phyloP scores from a whole-genome alignment of 371 early-diverging fungal species.

The Phascolomyces articulosus region DNA sequence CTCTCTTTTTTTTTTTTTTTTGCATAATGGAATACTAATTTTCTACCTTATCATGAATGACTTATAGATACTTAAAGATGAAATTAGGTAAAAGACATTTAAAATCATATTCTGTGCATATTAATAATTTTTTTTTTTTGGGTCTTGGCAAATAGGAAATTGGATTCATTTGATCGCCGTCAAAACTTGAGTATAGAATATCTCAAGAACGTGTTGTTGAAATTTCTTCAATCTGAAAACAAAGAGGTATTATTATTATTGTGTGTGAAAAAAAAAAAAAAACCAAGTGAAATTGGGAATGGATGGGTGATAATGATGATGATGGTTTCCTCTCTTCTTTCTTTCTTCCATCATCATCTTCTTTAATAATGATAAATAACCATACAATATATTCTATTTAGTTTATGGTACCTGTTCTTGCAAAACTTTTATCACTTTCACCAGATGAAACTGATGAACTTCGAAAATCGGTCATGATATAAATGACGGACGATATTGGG shows the following conservation, averaged over 20 bases:
- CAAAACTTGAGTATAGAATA: conserved; percentile 67
- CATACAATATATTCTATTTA: conserved; percentile 12
- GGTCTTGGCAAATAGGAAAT: conserved; percentile 35
- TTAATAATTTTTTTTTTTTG: background rate
- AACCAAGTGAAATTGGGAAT: no score
- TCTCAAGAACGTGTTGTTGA: conserved; percentile 66
- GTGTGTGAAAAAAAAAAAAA: no score
- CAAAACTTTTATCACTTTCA: conserved; percentile 45
- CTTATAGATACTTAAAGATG: conserved; percentile 40
- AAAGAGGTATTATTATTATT: conserved; percentile 54
- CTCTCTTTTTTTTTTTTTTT: background rate
- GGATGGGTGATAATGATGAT: background rate
- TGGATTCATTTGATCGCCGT: conserved; percentile 64
- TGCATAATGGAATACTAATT: background rate
- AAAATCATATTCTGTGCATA: background rate
- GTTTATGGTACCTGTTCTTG: conserved; percentile 50
- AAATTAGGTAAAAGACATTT: conserved; percentile 34
- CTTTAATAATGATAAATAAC: background rate
- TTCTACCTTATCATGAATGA: background rate
- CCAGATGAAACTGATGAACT: conserved; percentile 41
- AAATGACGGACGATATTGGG: no score
- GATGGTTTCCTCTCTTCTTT: no score
- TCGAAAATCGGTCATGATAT: conserved; percentile 6
- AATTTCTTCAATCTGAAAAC: conserved; percentile 58
- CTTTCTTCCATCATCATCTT: background rate